These are phyloP conservation scores for Boletus rubropictus DNA, from an alignment of 768 basidiomycete species.

Conservation along the genomic window DNA sequence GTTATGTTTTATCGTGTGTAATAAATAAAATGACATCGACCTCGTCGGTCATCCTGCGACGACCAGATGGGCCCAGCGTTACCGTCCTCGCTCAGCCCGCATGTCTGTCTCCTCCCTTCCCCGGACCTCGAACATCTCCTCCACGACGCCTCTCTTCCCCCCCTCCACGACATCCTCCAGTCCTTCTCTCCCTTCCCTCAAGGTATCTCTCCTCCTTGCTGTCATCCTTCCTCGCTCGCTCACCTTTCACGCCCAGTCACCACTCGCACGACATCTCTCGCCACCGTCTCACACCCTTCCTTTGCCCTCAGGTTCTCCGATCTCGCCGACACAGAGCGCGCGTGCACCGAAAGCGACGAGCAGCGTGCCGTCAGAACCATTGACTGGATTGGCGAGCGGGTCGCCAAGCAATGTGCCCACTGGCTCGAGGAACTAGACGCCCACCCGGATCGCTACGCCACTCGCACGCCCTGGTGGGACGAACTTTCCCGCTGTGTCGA, in stretches of 20 bases:
- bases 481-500: slow-evolving; percentile 73
- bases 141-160: slow-evolving; percentile 53
- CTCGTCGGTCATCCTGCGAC: background rate
- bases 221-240: slow-evolving; percentile 1
- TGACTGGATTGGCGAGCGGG: slow-evolving; percentile 80
- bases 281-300: slow-evolving; percentile 62
- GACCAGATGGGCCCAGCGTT: slow-evolving; percentile 46
- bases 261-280: slow-evolving; percentile 68
- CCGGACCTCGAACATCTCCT: slow-evolving; percentile 64
- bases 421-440: slow-evolving; percentile 70
- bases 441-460: slow-evolving; percentile 33
- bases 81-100: slow-evolving; percentile 75
- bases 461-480: slow-evolving; percentile 81
- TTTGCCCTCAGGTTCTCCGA: slow-evolving; percentile 79
- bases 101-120: slow-evolving; percentile 69
- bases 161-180: slow-evolving; percentile 69
- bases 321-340: slow-evolving; percentile 62
- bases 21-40: background rate
- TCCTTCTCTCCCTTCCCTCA: slow-evolving; percentile 81
- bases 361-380: slow-evolving; percentile 72
- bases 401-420: slow-evolving; percentile 52
- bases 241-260: slow-evolving; percentile 47
- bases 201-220: slow-evolving; percentile 38
- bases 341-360: slow-evolving; percentile 75
- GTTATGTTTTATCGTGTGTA: background rate